Evolutionary conservation across 2,329 filamentous ascomycete genomes (phyloP).

Genomic region (Aspergillus felis): DNA sequence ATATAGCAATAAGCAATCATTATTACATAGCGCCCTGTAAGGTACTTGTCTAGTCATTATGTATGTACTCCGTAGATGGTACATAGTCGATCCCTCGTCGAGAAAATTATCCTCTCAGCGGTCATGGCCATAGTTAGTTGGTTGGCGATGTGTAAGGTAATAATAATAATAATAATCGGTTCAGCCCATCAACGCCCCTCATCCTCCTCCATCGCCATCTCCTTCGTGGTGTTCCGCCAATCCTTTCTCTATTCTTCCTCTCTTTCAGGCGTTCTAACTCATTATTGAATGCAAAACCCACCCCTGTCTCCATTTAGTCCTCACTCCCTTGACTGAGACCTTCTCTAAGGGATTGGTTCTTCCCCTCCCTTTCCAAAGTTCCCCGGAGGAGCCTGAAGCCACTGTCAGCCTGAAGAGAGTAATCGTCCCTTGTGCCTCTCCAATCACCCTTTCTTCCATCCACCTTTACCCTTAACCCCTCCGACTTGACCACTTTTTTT

Average conservation of each 20-base stretch:
- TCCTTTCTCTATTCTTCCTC: not conserved
- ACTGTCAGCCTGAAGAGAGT: not conserved
- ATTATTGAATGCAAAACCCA: not conserved
- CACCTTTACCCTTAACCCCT: slow-evolving; percentile 1
- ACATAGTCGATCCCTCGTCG: too few species aligned
- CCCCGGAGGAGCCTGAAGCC: not conserved
- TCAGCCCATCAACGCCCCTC: not conserved
- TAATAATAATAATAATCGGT: not conserved
- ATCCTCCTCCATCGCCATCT: not conserved
- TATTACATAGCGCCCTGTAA: not conserved
- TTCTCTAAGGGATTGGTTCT: not conserved
- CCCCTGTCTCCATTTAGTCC: not conserved
- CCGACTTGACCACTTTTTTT: slow-evolving; percentile 7
- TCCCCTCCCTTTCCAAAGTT: not conserved
- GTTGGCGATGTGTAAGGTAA: too few species aligned
- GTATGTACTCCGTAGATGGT: not conserved
- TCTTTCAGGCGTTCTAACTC: not conserved
- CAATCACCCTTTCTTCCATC: slow-evolving; percentile 2
- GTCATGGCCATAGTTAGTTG: too few species aligned
- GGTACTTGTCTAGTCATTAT: not conserved
- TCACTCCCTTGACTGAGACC: not conserved
- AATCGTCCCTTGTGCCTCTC: not conserved
- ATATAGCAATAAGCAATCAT: not conserved
- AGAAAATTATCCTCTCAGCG: too few species aligned
- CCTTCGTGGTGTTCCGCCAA: not conserved